Percentiles rank a stretch among this genome's conserved stretches.
These are phyloP conservation scores for Sporormia fimetaria DNA, from an alignment of 495 filamentous ascomycete genomes.

Conservation along the genomic window DNA sequence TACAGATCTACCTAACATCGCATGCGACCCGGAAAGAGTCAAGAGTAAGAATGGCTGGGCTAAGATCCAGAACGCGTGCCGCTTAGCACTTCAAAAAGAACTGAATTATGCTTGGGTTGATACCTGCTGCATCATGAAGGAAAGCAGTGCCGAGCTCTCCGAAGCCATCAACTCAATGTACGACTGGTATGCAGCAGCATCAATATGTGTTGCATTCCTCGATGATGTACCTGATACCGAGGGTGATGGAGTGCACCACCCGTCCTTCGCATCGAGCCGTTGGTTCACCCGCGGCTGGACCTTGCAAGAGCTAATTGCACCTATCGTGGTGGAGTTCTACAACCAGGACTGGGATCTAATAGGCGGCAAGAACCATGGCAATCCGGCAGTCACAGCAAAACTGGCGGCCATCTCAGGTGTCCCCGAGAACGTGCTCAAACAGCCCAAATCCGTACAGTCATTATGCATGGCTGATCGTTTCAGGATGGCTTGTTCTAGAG, in stretches of 20 bases:
- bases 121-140: conserved; percentile 25
- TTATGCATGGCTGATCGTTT: too few species aligned
- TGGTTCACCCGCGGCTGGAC: conserved; percentile 13
- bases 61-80: too few species aligned
- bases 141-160: conserved; percentile 15
- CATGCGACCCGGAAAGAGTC: too few species aligned
- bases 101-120: conserved; percentile 18
- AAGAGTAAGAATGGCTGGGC: too few species aligned
- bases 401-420: not conserved
- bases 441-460: too few species aligned
- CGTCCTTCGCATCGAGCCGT: conserved; percentile 2
- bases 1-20: too few species aligned
- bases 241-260: not conserved
- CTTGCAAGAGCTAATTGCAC: conserved; percentile 9
- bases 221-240: conserved; percentile 5
- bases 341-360: not conserved
- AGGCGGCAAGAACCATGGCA: not conserved
- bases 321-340: conserved; percentile 9
- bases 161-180: conserved; percentile 13
- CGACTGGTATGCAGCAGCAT: conserved; percentile 6
- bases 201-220: conserved; percentile 9
- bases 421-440: not conserved
- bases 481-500: too few species aligned
- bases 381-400: not conserved
- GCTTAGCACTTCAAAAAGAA: conserved; percentile 4